phyloP scores from a whole-genome alignment of 331 rosid genomes.

The Arachis monticola region DNA sequence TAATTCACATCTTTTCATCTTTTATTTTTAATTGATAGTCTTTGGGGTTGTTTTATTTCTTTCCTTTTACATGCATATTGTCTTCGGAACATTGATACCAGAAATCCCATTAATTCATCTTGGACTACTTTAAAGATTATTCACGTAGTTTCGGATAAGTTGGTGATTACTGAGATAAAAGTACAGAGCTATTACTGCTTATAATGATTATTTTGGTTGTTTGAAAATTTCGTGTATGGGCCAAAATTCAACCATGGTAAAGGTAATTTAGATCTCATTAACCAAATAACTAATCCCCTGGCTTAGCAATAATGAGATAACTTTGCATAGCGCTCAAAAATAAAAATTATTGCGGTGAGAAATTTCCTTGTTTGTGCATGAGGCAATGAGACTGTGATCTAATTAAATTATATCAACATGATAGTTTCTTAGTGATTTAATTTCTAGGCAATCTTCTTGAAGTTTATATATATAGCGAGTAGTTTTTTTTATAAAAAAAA shows the following conservation, averaged over 20 bases:
- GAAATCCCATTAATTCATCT: neutral
- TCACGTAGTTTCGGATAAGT: no score
- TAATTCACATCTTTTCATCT: no score
- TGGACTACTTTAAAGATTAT: no score
- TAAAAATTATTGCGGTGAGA: neutral
- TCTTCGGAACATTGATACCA: neutral
- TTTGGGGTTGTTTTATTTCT: neutral
- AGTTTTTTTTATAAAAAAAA: neutral
- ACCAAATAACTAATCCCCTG: neutral
- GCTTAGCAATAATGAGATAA: neutral
- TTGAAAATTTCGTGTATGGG: neutral
- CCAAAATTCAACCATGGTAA: neutral
- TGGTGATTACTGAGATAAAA: no score
- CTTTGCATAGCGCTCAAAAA: neutral
- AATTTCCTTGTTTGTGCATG: neutral
- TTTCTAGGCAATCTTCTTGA: neutral
- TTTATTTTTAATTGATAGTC: neutral
- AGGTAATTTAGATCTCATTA: neutral
- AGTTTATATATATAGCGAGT: neutral
- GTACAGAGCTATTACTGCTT: no score
- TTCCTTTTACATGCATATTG: neutral
- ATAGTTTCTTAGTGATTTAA: neutral
- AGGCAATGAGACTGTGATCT: no score
- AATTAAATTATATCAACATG: no score
- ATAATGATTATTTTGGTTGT: neutral